Evolutionary conservation across 176 grass and related monocot species (phyloP).

Genomic region (Oryza nivara): DNA sequence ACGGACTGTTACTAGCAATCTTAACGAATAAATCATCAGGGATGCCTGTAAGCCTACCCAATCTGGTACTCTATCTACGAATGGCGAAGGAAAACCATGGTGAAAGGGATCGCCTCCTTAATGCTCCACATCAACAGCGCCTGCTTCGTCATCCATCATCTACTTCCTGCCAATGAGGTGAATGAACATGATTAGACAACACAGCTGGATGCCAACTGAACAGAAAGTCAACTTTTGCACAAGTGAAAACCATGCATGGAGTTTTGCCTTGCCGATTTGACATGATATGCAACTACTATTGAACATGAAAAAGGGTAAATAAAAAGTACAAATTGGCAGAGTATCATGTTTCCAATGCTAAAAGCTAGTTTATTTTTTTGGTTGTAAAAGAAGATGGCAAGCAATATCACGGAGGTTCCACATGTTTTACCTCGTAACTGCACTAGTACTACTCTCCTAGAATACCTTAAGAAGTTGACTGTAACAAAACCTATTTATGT

Average conservation of each 20-base stretch:
- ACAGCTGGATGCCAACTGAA: not conserved
- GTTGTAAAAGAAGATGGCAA: not conserved
- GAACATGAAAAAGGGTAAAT: not conserved
- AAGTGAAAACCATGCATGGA: not conserved
- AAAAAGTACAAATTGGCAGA: not conserved
- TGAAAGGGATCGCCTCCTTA: not conserved
- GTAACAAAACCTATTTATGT: not conserved
- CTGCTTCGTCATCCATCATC: not conserved
- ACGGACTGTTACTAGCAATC: conserved; percentile 40
- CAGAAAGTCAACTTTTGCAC: not conserved
- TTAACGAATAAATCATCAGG: conserved; percentile 32
- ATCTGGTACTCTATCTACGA: conserved; percentile 27
- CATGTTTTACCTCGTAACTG: not conserved
- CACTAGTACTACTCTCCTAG: not conserved
- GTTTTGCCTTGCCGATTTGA: not conserved
- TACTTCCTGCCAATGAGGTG: conserved; percentile 22
- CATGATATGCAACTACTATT: not conserved
- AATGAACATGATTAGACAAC: conserved; percentile 29
- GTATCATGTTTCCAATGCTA: not conserved
- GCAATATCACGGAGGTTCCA: not conserved
- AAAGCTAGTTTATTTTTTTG: not conserved
- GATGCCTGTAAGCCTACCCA: conserved; percentile 14
- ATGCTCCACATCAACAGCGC: not conserved
- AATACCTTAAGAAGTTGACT: not conserved
- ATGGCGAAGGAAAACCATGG: conserved; percentile 15